Conservation (phyloP, 106 monocot genomes). For the Apostasia ramifera region DNA sequence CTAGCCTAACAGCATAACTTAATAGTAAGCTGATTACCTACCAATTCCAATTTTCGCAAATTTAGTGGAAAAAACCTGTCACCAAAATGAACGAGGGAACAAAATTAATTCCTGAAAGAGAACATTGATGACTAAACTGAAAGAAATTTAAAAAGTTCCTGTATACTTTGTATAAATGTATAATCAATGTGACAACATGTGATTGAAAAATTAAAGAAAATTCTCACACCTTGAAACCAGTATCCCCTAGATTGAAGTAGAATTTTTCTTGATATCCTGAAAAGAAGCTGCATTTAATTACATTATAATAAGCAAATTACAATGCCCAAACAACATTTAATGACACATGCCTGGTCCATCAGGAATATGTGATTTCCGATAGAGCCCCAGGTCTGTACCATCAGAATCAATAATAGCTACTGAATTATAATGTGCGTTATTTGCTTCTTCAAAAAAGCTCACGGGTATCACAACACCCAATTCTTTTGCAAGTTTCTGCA, state of each 20-base stretch:
- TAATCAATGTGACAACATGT: too few relatives aligned
- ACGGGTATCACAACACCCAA: constrained; percentile 90
- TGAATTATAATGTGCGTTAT: constrained; percentile 99
- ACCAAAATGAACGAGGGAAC: constrained; percentile 1
- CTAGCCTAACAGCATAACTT: too few relatives aligned
- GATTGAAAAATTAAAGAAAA: too few relatives aligned
- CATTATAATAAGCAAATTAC: not conserved
- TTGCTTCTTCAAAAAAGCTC: constrained; percentile 98
- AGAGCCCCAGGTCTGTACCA: constrained; percentile 92
- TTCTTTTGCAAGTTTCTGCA: constrained; percentile 94
- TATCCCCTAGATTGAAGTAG: constrained; percentile 96
- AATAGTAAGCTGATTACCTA: constrained; percentile 18
- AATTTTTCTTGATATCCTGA: constrained; percentile 97
- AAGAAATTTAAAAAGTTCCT: not conserved
- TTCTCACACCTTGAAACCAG: constrained; percentile 79
- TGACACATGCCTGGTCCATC: constrained; percentile 78
- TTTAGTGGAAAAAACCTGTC: constrained; percentile 72
- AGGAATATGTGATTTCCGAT: constrained; percentile 98
- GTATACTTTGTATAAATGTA: too few relatives aligned
- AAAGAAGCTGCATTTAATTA: not conserved
- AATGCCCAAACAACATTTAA: not conserved
- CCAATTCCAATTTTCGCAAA: constrained; percentile 93
- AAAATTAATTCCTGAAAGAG: constrained; percentile 7
- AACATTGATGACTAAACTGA: not conserved
- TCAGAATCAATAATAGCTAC: constrained; percentile 87